Conservation (phyloP, 176 grass and related monocot species). For the Thinopyrum elongatum region DNA sequence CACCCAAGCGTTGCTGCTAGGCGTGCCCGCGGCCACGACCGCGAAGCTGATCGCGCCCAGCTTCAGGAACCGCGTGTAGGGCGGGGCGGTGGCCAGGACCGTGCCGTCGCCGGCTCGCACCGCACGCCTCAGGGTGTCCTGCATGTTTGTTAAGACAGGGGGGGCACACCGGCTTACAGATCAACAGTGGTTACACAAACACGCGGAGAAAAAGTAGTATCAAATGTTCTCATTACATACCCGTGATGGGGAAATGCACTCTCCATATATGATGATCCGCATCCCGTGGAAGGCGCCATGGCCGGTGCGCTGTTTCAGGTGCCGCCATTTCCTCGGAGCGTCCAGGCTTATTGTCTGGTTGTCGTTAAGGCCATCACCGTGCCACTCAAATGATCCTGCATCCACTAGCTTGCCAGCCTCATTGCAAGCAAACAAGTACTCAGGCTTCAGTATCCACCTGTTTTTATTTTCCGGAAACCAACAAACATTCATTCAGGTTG, state of each 20-base stretch:
- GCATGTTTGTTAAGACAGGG: background rate
- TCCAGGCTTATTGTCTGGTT: conserved; percentile 73
- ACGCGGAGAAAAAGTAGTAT: background rate
- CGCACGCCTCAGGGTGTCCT: conserved; percentile 87
- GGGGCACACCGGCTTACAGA: background rate
- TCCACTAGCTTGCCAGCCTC: conserved; percentile 75
- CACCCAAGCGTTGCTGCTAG: conserved; percentile 53
- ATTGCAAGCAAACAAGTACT: conserved; percentile 76
- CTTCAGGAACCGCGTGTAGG: conserved; percentile 70
- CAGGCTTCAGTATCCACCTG: conserved; percentile 93
- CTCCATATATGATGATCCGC: conserved; percentile 79
- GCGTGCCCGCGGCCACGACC: conserved; percentile 48
- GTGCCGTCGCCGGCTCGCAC: conserved; percentile 82
- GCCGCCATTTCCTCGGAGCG: conserved; percentile 83
- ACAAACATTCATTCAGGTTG: background rate
- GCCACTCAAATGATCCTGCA: conserved; percentile 88
- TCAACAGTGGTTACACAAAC: no score
- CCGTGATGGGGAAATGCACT: conserved; percentile 84
- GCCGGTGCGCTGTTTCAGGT: conserved; percentile 61
- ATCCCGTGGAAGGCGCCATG: conserved; percentile 77
- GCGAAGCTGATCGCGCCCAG: conserved; percentile 48
- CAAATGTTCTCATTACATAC: conserved; percentile 10
- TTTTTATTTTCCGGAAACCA: background rate
- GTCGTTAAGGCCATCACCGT: conserved; percentile 50
- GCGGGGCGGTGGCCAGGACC: conserved; percentile 82